Base-by-base conservation (phyloP, 139 green algal species). In the Asterochloris erici region DNA sequence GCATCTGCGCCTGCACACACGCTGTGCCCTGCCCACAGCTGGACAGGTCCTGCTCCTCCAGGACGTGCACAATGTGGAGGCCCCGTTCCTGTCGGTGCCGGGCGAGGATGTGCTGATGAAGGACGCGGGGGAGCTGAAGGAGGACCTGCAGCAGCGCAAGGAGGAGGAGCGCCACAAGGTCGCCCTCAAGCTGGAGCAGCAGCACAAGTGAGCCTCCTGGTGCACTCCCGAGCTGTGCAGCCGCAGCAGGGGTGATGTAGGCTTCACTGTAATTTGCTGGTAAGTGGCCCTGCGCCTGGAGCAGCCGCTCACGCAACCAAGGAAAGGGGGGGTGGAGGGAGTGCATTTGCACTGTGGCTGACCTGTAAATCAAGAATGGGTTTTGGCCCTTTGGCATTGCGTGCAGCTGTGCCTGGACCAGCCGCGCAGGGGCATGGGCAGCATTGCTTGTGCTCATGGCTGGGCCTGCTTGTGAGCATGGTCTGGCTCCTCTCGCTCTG, bases 21-120 rank as follows among this genome's bases (percentile, higher is more conserved):
- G 24, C 38, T 38, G 73, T 26, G n/a, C n/a, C n/a, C 24, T 60
- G 38, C 6, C 38, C 38, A 54, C 63, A 24, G 16, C 78, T 74
- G 23, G 21, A 61, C 78, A 16, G 23, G 23, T 63, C 29, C 38
- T 54, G 38, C 38, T 54, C 38, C 38, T 80, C 24, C 87, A 94
- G 92, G 92, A 94, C 77, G 93, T 88, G 4, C 85, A 80, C 0
- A 91, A 94, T 21, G 81, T 97, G 2, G 93, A 97, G 15, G 94
- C 89, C 0, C 93, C 98, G 76, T 99, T 97, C 84, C 87, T 90
- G 12, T 81, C 95, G n/a, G 88, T 99, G 15, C 89, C 87, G 0
- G 90, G 95, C 9, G 73, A 89, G 60, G 96, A 99, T 82, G 89
- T 99, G 26, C 87, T 99, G 11, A 96, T 93, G 1, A 96, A 97